phyloP scores from a whole-genome alignment of 768 basidiomycete genomes.

The Calocera viscosa region DNA sequence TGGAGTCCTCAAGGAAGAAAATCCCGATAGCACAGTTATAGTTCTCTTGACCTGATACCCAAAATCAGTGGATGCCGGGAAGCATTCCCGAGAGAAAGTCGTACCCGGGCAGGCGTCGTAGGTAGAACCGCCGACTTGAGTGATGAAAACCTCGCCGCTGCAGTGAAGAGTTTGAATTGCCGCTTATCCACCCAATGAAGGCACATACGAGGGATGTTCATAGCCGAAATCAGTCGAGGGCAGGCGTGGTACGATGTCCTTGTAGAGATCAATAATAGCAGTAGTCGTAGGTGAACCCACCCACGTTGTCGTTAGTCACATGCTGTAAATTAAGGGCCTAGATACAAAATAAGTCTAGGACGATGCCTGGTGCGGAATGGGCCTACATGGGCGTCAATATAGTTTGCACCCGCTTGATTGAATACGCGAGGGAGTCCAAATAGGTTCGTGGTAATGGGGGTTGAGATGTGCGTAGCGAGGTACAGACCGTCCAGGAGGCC shows the following conservation, averaged over 20 bases:
- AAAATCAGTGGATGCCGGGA: too few species aligned
- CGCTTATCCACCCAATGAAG: neutral
- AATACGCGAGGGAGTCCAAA: slow-evolving; percentile 5
- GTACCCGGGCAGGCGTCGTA: neutral
- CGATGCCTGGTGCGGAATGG: too few species aligned
- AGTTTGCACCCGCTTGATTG: slow-evolving; percentile 5
- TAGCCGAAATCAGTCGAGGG: slow-evolving; percentile 5
- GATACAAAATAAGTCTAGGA: too few species aligned
- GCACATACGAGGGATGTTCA: neutral
- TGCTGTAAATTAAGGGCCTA: neutral
- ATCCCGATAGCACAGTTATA: neutral
- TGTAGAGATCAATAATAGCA: neutral
- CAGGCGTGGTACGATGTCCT: slow-evolving; percentile 5
- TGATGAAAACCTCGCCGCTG: neutral
- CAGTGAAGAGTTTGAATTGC: neutral
- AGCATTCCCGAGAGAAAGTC: too few species aligned
- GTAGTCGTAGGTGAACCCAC: neutral
- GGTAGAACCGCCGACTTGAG: neutral
- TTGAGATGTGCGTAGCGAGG: neutral
- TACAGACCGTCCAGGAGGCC: neutral
- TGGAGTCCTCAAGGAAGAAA: neutral
- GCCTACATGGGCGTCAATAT: neutral
- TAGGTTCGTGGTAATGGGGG: neutral
- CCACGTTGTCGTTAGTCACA: neutral
- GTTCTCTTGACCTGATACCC: too few species aligned